Conservation (phyloP, 495 filamentous ascomycete genomes). For the Hypomontagnella submonticulosa region DNA sequence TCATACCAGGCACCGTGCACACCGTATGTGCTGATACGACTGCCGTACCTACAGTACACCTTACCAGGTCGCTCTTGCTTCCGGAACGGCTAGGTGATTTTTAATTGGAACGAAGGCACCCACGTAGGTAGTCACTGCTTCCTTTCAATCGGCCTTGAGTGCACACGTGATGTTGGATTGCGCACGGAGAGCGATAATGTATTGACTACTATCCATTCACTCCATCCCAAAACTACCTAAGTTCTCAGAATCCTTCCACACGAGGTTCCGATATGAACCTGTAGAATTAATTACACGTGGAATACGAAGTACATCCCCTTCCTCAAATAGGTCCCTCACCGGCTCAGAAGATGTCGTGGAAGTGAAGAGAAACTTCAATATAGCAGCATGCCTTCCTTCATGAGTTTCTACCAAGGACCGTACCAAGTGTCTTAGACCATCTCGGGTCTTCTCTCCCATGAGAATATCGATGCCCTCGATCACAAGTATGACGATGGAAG, state of each 20-base stretch:
- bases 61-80: no score
- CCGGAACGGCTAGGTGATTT: no score
- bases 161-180: no score
- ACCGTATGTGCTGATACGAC: no score
- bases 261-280: conserved; percentile 17
- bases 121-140: no score
- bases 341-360: conserved; percentile 11
- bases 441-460: conserved; percentile 11
- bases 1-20: no score
- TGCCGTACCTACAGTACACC: no score
- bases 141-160: no score
- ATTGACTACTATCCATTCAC: no score
- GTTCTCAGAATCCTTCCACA: conserved; percentile 17
- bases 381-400: background rate
- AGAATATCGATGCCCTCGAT: conserved; percentile 12
- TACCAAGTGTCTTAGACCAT: conserved; percentile 5
- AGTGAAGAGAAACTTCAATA: conserved; percentile 15
- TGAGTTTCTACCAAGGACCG: conserved; percentile 1
- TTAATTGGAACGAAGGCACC: no score
- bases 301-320: conserved; percentile 21
- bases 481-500: conserved; percentile 1
- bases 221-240: background rate
- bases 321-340: conserved; percentile 8
- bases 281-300: conserved; percentile 4
- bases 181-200: no score